Base-by-base conservation (phyloP, 495 filamentous ascomycete genomes). In the Hyaloscypha hepaticicola region DNA sequence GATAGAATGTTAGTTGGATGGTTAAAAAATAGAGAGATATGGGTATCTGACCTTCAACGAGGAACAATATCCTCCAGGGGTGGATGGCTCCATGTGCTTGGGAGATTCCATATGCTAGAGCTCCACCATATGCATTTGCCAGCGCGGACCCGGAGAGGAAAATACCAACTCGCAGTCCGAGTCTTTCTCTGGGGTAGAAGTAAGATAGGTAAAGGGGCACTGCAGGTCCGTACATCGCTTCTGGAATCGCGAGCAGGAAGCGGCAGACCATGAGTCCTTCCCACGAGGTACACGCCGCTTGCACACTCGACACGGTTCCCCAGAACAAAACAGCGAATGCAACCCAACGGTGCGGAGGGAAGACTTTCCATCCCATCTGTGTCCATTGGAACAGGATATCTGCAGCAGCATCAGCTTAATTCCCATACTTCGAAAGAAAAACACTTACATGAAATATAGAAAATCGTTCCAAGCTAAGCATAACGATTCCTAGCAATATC, bases 41-140 rank as follows among this genome's bases (percentile, higher is more conserved):
- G 24, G 29, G 26, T 31, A 16, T 48, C 16, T 16, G 9, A 56
- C 61, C 92, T 74, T 96, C 92, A 9, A 93, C 87, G 4, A 95
- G 78, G 75, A 96, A 94, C 24, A 96, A 75, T 1, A 95, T 76
- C 28, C 90, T 82, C 92, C 92, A 96, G 50, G 83, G 88, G 1
- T 88, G 82, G 31, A 95, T 75, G 9, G 79, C 74, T 1, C 87
- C 78, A 70, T 86, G 81, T 4, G 87, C 86, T 0, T 84, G 88
- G 0, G 89, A 92, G 62, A 96, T 94, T 12, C 86, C 90, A 58
- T 90, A 94, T 0, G 92, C 92, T 3, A 96, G 78, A 29, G 58
- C 88, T 12, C 91, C 90, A 0, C 90, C 89, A 69, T 93, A 95
- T 7, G 86, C 87, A 50, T 87, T 93, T 2, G 92, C 91, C 24